Base-by-base conservation (phyloP, 1,284 basidiomycete species). In the Papiliotrema laurentii region DNA sequence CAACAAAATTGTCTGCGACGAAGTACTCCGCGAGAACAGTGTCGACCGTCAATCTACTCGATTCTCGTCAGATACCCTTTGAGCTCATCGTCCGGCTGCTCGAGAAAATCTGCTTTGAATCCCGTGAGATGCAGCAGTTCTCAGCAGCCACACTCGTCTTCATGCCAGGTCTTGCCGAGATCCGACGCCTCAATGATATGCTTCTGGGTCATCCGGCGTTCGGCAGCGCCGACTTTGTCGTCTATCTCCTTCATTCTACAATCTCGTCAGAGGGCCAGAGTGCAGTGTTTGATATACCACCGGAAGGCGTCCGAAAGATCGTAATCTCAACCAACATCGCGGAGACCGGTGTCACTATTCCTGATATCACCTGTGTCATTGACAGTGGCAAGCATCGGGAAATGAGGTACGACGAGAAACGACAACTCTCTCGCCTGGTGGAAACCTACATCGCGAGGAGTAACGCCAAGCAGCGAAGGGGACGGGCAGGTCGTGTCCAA, bases 341-440 rank as follows among this genome's bases (percentile, higher is more conserved):
- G 25, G 90, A 96, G 69, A 96, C 90, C 14, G 94, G 94, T 69
- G 88, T 98, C 52, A 98, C 94, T 0, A 97, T 98, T 51, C 94
- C 94, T 4, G 96, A 99, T 64, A 89, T 97, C 50, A 97, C 94
- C 2, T 94, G 92, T 62, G 96, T 98, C 13, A 93, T 98, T 50
- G 96, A 98, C 69, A 83, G 85, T 0, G 96, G 96, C 42, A 93
- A 91, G 67, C 93, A 98, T 68, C 81, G 88, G 55, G 78, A 91
- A 75, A 93, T 94, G 86, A 82, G 86, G 27, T 98, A 93, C 66
- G 94, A 98, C 66, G 96, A 98, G 76, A 98, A 97, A 75, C 83
- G 94, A 6, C 94, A 98, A 66, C 84, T 97, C 47, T 96, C 90
- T 50, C 83, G 91, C 18, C 77, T 99, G 14, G 81, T 94, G 3